Percentiles rank a stretch among this genome's conserved stretches.
Conservation (phyloP, 176 grass and related monocot genomes). For the Rhipidocladum racemiflorum region DNA sequence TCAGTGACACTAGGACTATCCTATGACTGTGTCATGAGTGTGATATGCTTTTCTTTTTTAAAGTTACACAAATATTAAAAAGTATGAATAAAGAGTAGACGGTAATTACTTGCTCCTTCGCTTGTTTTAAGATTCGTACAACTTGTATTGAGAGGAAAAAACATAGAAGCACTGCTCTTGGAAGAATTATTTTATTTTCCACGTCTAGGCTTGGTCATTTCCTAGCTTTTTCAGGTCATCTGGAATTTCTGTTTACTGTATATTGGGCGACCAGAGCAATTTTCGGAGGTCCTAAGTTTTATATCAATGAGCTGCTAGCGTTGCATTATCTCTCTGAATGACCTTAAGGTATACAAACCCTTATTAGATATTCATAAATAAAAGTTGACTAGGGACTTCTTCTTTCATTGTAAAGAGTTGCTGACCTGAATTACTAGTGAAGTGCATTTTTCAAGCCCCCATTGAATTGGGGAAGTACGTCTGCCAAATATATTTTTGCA, state of each 20-base stretch:
- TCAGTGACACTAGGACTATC: not conserved
- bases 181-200: not conserved
- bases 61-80: too few species aligned
- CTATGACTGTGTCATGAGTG: not conserved
- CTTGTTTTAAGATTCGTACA: too few species aligned
- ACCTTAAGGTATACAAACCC: not conserved
- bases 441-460: not conserved
- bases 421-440: not conserved
- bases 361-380: not conserved
- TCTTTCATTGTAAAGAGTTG: not conserved
- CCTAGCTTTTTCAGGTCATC: not conserved
- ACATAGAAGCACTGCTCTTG: too few species aligned
- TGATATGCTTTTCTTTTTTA: not conserved
- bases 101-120: too few species aligned
- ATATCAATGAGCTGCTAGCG: not conserved
- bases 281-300: not conserved
- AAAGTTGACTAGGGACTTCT: slow-evolving; percentile 9
- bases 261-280: not conserved
- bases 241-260: not conserved
- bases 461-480: not conserved
- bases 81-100: too few species aligned
- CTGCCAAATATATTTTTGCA: not conserved
- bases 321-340: not conserved
- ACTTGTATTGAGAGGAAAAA: too few species aligned
- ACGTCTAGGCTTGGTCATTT: not conserved